Evolutionary conservation across 768 basidiomycete species (phyloP).

Genomic region (Suillus fuscotomentosus): DNA sequence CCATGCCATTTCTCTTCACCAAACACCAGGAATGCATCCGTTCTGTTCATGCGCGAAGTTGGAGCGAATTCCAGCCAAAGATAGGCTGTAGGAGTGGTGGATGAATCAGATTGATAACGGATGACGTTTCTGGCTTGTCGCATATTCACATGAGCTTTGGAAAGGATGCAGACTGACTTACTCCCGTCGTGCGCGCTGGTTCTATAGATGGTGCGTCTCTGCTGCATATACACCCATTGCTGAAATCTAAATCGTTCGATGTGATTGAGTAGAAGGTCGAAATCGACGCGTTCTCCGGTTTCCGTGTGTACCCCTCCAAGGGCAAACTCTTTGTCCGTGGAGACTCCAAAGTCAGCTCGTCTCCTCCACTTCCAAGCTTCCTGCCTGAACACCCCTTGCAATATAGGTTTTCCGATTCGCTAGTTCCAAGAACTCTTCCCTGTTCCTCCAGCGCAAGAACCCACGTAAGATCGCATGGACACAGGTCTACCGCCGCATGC

Average conservation of each 20-base stretch:
- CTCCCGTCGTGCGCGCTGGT: not conserved
- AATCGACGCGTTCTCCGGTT: slow-evolving; percentile 97
- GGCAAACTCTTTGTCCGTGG: slow-evolving; percentile 94
- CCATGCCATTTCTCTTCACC: slow-evolving; percentile 19
- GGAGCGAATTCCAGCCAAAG: slow-evolving; percentile 7
- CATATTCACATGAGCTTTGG: slow-evolving; percentile 13
- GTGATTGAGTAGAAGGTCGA: slow-evolving; percentile 80
- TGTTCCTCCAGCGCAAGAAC: slow-evolving; percentile 99
- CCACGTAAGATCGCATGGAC: slow-evolving; percentile 99
- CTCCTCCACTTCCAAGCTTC: not conserved
- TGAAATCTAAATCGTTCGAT: slow-evolving; percentile 4
- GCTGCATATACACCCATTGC: not conserved
- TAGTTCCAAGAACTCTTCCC: slow-evolving; percentile 88
- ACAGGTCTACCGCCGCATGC: slow-evolving; percentile 89
- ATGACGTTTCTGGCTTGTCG: slow-evolving; percentile 32
- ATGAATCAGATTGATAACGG: slow-evolving; percentile 35
- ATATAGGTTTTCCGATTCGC: slow-evolving; percentile 92
- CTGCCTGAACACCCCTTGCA: not conserved
- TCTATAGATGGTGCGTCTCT: slow-evolving; percentile 25
- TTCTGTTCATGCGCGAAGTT: not conserved
- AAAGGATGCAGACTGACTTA: slow-evolving; percentile 19
- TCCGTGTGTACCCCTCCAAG: slow-evolving; percentile 97
- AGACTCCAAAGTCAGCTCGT: slow-evolving; percentile 80
- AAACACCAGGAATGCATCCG: slow-evolving; percentile 12
- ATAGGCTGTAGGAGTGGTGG: slow-evolving; percentile 35